phyloP scores from a whole-genome alignment of 192 early-diverging fungal genomes.

The Podila clonocystis region DNA sequence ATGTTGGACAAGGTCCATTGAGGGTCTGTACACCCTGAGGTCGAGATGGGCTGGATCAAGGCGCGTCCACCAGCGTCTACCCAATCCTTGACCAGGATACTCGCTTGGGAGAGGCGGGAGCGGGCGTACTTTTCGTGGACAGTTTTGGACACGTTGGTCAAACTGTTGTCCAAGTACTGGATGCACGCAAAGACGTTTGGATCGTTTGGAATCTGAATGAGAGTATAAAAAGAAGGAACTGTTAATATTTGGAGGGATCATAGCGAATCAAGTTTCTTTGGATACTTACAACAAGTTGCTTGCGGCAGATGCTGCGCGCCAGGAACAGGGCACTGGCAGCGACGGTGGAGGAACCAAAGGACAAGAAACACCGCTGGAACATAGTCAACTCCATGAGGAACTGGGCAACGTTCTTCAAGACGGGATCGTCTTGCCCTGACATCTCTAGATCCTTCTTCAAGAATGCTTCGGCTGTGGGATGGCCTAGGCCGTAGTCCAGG shows the following conservation, averaged over 20 bases:
- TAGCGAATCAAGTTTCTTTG: no score
- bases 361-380: slow-evolving; percentile 50
- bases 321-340: slow-evolving; percentile 47
- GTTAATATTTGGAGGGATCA: not conserved
- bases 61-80: slow-evolving; percentile 47
- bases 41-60: slow-evolving; percentile 38
- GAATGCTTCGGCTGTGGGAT: slow-evolving; percentile 53
- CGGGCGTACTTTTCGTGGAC: slow-evolving; percentile 52
- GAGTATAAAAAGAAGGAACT: not conserved
- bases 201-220: slow-evolving; percentile 32
- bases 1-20: slow-evolving; percentile 45
- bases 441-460: slow-evolving; percentile 48
- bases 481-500: slow-evolving; percentile 47
- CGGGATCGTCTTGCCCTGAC: slow-evolving; percentile 30
- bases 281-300: slow-evolving; percentile 22
- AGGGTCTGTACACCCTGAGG: slow-evolving; percentile 22
- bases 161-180: slow-evolving; percentile 38
- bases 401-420: slow-evolving; percentile 40
- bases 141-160: slow-evolving; percentile 49
- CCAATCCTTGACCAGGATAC: slow-evolving; percentile 55
- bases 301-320: slow-evolving; percentile 48
- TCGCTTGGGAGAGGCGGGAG: slow-evolving; percentile 44
- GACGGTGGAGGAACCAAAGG: slow-evolving; percentile 53
- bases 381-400: slow-evolving; percentile 54
- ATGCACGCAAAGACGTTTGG: slow-evolving; percentile 40